phyloP scores from a whole-genome alignment of 345 rosid species.

The Conringia planisiliqua region DNA sequence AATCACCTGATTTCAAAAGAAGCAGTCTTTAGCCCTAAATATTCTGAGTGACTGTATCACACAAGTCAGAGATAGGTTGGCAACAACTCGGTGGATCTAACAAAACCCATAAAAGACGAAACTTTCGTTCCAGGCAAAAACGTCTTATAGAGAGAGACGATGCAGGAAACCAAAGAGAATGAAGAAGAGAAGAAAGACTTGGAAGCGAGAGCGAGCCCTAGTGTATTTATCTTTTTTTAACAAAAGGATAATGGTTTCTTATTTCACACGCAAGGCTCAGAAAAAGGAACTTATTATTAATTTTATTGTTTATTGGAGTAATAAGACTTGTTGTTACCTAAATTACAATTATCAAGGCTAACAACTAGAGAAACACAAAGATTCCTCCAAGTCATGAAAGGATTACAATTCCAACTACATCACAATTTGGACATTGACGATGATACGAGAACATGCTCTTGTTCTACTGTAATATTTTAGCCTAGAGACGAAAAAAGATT shows the following conservation, averaged over 20 bases:
- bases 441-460: too few species aligned
- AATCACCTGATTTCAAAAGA: background rate
- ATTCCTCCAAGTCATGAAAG: too few species aligned
- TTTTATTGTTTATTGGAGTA: background rate
- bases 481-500: too few species aligned
- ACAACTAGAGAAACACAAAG: too few species aligned
- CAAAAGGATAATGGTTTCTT: background rate
- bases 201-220: background rate
- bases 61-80: background rate
- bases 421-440: too few species aligned
- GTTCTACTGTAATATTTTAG: too few species aligned
- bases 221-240: background rate
- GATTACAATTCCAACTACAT: too few species aligned
- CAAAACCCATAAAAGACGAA: background rate
- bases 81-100: background rate
- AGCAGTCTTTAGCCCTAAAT: background rate
- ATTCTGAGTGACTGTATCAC: background rate
- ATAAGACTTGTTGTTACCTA: background rate
- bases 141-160: background rate
- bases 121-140: background rate
- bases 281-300: background rate
- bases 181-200: background rate
- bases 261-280: background rate
- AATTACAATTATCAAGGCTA: too few species aligned
- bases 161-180: background rate